Evolutionary conservation across 2,329 filamentous ascomycete species (phyloP).

Genomic region (Cryphonectria nitschkei): DNA sequence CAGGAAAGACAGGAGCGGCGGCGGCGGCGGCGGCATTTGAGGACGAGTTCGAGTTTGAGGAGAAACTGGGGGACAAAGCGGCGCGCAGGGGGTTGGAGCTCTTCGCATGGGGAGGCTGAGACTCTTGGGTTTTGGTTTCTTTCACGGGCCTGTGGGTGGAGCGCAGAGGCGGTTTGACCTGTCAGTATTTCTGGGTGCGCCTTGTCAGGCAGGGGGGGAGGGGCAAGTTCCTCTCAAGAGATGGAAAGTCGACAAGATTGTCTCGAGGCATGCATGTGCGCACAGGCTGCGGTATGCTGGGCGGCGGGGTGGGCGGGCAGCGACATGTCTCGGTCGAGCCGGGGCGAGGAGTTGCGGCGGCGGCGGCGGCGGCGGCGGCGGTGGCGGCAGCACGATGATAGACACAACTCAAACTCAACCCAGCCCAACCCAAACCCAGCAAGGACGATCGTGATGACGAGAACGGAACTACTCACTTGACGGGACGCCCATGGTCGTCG

Average conservation of each 20-base stretch:
- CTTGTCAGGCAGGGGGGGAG: slow-evolving; percentile 4
- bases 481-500: slow-evolving; percentile 52
- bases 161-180: slow-evolving; percentile 33
- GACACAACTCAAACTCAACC: neutral
- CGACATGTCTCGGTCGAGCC: slow-evolving; percentile 31
- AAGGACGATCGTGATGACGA: slow-evolving; percentile 10
- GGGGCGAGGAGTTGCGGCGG: slow-evolving; percentile 20
- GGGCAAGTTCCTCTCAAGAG: neutral
- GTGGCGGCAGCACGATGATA: slow-evolving; percentile 16
- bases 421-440: neutral
- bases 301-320: slow-evolving; percentile 5
- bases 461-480: slow-evolving; percentile 40
- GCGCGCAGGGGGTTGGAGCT: slow-evolving; percentile 45
- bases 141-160: slow-evolving; percentile 39
- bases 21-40: slow-evolving; percentile 52
- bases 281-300: neutral
- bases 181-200: slow-evolving; percentile 34
- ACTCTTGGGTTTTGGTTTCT: slow-evolving; percentile 43
- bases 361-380: slow-evolving; percentile 12
- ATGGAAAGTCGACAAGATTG: slow-evolving; percentile 6
- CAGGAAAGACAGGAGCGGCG: slow-evolving; percentile 36
- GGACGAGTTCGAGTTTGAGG: slow-evolving; percentile 38
- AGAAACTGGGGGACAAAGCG: slow-evolving; percentile 48
- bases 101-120: slow-evolving; percentile 33
- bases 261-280: neutral